phyloP scores from a whole-genome alignment of 441 rosid genomes.

The Adansonia madagascariensis region DNA sequence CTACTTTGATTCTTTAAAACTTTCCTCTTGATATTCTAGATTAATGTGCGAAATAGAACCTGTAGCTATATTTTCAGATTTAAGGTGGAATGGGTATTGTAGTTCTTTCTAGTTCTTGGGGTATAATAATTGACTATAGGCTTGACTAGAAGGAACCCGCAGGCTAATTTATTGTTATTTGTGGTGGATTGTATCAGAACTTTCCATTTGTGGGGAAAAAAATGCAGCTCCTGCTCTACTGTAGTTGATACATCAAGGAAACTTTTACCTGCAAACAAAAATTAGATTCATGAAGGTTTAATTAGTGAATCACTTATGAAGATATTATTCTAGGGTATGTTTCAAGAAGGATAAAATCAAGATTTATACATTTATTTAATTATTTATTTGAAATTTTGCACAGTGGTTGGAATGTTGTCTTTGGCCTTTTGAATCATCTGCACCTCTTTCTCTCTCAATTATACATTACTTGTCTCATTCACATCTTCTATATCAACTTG shows the following conservation, averaged over 20 bases:
- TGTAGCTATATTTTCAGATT: background rate
- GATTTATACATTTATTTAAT: background rate
- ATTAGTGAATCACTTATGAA: background rate
- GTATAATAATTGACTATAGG: background rate
- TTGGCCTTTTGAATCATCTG: background rate
- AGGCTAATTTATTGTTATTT: background rate
- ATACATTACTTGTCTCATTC: background rate
- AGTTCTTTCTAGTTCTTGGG: background rate
- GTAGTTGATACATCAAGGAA: background rate
- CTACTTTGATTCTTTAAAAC: background rate
- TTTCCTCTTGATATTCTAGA: background rate
- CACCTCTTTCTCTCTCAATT: background rate
- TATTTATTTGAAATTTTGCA: background rate
- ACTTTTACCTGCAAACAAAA: background rate
- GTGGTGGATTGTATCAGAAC: background rate
- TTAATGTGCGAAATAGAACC: background rate
- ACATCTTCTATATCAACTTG: background rate
- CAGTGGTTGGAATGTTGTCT: background rate
- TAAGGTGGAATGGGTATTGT: background rate
- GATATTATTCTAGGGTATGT: background rate
- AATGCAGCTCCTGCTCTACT: background rate
- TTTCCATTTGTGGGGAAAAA: background rate
- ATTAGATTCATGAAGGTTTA: background rate
- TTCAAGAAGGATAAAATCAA: background rate
- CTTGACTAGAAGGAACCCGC: background rate